Evolutionary conservation across 2,329 filamentous ascomycete species (phyloP).

Genomic region (Eurotiales sp.): DNA sequence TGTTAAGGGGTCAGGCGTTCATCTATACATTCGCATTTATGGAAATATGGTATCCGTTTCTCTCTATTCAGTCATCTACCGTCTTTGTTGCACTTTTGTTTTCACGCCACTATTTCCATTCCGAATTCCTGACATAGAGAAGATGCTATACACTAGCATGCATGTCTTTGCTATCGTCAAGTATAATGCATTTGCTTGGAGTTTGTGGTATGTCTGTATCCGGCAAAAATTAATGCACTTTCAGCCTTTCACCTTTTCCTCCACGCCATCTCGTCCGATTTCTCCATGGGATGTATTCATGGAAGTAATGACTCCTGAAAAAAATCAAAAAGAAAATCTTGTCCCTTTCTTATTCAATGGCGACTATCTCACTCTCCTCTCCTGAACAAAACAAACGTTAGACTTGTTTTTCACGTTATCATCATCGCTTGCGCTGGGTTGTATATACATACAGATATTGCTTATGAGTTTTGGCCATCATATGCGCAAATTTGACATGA

Average conservation of each 20-base stretch:
- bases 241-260: too few relatives aligned
- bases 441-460: too few relatives aligned
- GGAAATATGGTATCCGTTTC: not conserved
- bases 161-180: slow-evolving; percentile 3
- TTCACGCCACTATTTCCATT: not conserved
- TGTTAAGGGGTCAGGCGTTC: not conserved
- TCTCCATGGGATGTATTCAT: too few relatives aligned
- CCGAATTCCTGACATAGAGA: not conserved
- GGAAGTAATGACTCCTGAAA: too few relatives aligned
- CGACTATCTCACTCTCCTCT: not conserved
- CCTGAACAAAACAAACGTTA: not conserved
- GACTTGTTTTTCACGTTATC: too few relatives aligned
- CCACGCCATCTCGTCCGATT: too few relatives aligned
- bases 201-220: slow-evolving; percentile 1
- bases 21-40: not conserved
- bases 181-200: slow-evolving; percentile 7
- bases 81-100: not conserved
- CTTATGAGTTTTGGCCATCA: too few relatives aligned
- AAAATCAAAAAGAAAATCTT: too few relatives aligned
- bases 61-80: not conserved
- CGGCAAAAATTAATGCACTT: not conserved
- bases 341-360: too few relatives aligned
- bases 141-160: too few relatives aligned
- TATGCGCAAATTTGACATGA: too few relatives aligned
- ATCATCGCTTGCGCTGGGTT: too few relatives aligned